Conservation (phyloP, 768 basidiomycete species). For the Pulveroboletus sp. region DNA sequence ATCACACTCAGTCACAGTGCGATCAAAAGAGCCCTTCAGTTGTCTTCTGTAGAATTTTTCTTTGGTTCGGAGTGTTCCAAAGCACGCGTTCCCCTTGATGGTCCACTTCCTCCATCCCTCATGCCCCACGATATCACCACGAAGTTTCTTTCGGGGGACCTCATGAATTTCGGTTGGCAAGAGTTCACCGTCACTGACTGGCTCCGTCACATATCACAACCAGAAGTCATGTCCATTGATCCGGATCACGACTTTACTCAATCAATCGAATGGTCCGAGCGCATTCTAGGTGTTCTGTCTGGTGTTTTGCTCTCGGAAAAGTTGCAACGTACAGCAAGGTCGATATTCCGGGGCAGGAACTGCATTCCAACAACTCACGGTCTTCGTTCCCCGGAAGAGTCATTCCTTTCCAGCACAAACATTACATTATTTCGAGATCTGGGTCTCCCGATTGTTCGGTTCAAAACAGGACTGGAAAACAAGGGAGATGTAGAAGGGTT, state of each 20-base stretch:
- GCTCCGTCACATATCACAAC: constrained; percentile 57
- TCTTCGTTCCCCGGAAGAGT: constrained; percentile 62
- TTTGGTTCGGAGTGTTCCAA: constrained; percentile 57
- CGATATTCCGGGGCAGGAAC: constrained; percentile 36
- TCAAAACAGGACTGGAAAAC: too few species aligned
- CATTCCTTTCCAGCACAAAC: constrained; percentile 81
- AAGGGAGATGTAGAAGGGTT: too few species aligned
- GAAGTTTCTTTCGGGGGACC: constrained; percentile 34
- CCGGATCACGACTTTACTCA: constrained; percentile 52
- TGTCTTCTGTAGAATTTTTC: constrained; percentile 64
- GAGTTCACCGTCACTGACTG: constrained; percentile 77
- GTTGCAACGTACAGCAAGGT: constrained; percentile 37
- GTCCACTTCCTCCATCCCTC: constrained; percentile 72
- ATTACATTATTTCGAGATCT: constrained; percentile 73
- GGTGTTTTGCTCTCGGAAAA: constrained; percentile 49
- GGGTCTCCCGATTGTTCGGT: constrained; percentile 53
- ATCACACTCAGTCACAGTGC: too few species aligned
- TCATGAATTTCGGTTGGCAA: constrained; percentile 68
- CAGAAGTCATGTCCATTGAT: constrained; percentile 21
- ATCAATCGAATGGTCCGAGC: constrained; percentile 75
- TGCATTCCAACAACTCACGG: constrained; percentile 54
- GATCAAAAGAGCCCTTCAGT: constrained; percentile 59
- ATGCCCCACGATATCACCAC: too few species aligned
- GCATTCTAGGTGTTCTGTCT: constrained; percentile 58
- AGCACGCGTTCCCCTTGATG: constrained; percentile 61